Evolutionary conservation across 345 rosid species (phyloP), one percentile per base, ranked within the genome.

Genomic region (Tarenaya hassleriana): DNA sequence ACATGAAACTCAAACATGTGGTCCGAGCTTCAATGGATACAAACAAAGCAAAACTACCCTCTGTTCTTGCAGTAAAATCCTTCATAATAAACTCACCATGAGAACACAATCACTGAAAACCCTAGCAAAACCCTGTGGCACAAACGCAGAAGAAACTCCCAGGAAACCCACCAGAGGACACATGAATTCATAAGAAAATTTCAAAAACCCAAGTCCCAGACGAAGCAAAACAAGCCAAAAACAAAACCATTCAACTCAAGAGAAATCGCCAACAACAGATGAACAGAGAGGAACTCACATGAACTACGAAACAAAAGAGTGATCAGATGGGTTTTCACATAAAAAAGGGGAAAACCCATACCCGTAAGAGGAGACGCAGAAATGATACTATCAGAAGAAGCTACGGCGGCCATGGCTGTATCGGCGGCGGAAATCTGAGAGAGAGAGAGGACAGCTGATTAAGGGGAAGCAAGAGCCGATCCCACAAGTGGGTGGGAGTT

Each of bases 321-420:
- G 11, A 10, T 3, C 3, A 10, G 3, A 10, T 10, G 16, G 3
- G 41, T 21, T 11, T 21, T 11, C n/a, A 34, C n/a, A n/a, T n/a
- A n/a, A 32, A 46, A 5, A 29, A 13, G 16, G 15, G 18, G 53
- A 7, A 27, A n/a, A n/a, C n/a, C n/a, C n/a, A n/a, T n/a, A n/a
- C n/a, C n/a, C n/a, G n/a, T n/a, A n/a, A 45, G 50, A 53, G 50
- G 55, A 55, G 53, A 54, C 64, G 64, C 56, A 70, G 64, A 0
- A 73, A 70, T 78, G 81, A 77, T 77, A 77, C 74, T 65, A 62
- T 68, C 78, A 47, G 82, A 44, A 32, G 75, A 34, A 16, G 65
- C n/a, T 35, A 66, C 64, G 39, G 73, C 45, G 0, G 65, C 65
- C 81, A 76, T 73, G 72, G 24, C 15, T 16, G 48, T 63, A 62